These are phyloP conservation scores for Suhomyces vadensis DNA, from an alignment of 805 yeast species.

Conservation along the genomic window DNA sequence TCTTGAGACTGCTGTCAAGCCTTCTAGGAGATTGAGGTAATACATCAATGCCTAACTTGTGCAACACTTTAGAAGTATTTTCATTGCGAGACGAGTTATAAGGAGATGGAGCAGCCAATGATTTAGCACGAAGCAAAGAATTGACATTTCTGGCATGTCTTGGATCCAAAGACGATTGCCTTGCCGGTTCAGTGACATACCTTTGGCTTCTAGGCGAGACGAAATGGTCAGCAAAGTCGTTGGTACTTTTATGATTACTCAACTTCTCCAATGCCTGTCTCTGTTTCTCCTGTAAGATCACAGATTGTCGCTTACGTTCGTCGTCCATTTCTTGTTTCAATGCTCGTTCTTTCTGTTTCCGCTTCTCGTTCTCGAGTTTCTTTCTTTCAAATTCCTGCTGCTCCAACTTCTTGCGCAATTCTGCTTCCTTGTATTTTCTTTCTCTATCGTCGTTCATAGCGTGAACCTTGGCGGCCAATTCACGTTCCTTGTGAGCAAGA, in stretches of 20 bases:
- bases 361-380: slow-evolving; percentile 13
- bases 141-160: slow-evolving; percentile 19
- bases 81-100: slow-evolving; percentile 23
- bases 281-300: slow-evolving; percentile 28
- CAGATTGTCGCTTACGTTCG: slow-evolving; percentile 23
- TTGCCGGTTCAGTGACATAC: slow-evolving; percentile 28
- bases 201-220: slow-evolving; percentile 13
- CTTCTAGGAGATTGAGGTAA: slow-evolving; percentile 14
- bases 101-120: slow-evolving; percentile 31
- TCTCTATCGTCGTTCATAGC: slow-evolving; percentile 15
- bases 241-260: slow-evolving; percentile 17
- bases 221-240: slow-evolving; percentile 17
- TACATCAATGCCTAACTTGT: slow-evolving; percentile 39
- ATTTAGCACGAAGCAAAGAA: slow-evolving; percentile 38
- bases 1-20: slow-evolving; percentile 28
- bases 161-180: slow-evolving; percentile 39
- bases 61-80: slow-evolving; percentile 34
- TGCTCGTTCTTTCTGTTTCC: slow-evolving; percentile 20
- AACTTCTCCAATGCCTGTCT: slow-evolving; percentile 29
- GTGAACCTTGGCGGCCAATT: slow-evolving; percentile 16
- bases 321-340: slow-evolving; percentile 17
- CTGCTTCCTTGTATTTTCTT: slow-evolving; percentile 20
- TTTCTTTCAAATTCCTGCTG: slow-evolving; percentile 13
- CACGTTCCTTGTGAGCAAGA: slow-evolving; percentile 14
- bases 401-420: slow-evolving; percentile 13